phyloP scores from a whole-genome alignment of 345 rosid genomes.

The Isatis tinctoria region DNA sequence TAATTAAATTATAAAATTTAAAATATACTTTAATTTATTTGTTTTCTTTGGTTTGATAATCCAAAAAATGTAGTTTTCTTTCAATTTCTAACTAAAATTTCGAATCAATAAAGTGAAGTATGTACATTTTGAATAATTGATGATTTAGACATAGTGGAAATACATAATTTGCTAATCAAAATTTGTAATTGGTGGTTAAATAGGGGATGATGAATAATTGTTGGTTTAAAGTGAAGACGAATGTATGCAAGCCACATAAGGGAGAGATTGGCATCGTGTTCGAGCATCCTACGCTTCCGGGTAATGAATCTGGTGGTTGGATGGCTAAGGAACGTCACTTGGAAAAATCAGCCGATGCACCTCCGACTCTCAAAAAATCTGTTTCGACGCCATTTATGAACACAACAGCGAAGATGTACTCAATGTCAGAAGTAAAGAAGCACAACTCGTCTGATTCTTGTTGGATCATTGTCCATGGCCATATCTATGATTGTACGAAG shows the following conservation, averaged over 20 bases:
- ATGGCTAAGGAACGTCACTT: slow-evolving; percentile 85
- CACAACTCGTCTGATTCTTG: slow-evolving; percentile 70
- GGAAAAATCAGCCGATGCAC: slow-evolving; percentile 45
- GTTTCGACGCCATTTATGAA: slow-evolving; percentile 83
- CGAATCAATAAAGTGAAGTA: too few relatives aligned
- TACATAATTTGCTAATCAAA: too few relatives aligned
- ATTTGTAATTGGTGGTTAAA: neutral
- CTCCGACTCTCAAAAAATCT: slow-evolving; percentile 60
- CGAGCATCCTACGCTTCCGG: slow-evolving; percentile 89
- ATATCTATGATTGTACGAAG: slow-evolving; percentile 76
- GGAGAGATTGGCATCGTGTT: slow-evolving; percentile 89
- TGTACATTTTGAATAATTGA: neutral
- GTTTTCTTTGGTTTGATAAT: too few relatives aligned
- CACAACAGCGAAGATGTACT: slow-evolving; percentile 53
- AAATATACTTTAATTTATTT: too few relatives aligned
- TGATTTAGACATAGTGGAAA: neutral
- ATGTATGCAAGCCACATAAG: slow-evolving; percentile 67
- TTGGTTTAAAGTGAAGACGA: slow-evolving; percentile 78
- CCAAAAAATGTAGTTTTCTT: too few relatives aligned
- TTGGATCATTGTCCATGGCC: slow-evolving; percentile 93
- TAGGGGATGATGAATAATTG: slow-evolving; percentile 99
- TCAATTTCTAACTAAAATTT: too few relatives aligned
- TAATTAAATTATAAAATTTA: too few relatives aligned
- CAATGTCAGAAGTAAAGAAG: slow-evolving; percentile 64
- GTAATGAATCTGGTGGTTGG: slow-evolving; percentile 93